Base-by-base conservation (phyloP, 306 rosid genomes). In the Ziziphus jujuba region DNA sequence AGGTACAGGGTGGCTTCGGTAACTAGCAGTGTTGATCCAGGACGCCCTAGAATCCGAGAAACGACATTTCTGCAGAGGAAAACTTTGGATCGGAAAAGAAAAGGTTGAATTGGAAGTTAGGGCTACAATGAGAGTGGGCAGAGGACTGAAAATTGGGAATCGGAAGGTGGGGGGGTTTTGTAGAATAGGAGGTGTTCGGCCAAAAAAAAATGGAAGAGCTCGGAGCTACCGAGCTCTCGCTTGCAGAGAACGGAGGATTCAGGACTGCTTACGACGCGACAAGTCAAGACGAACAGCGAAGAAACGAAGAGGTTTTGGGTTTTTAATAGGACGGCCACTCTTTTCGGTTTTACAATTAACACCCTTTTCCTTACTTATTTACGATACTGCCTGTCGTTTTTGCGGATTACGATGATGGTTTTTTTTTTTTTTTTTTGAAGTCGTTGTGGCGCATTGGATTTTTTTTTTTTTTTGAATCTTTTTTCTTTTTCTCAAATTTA, bases 1-100 rank as follows among this genome's bases (percentile, higher is more conserved):
- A 67, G 84, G 77, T 80, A 70, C 82, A 90, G 77, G 10, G 82
- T 75, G 77, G 20, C 65, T 35, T 73, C 58, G 76, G 64, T 21
- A 75, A 66, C 20, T 24, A 53, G 56, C 49, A 67, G 57, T 19
- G 36, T 73, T 0, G 69, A 73, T 45, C 59, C 40, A 43, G 50
- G 59, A 74, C 75, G 69, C 73, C 85, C 89, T 86, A 86, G 72
- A 59, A 84, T 56, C 51, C 65, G 64, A 48, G 1, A 23, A 1
- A 25, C 24, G 63, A 55, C 95, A 84, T 83, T 80, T 82, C 56
- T 23, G 23, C 48, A 15, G 81, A 19, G 20, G 57, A 59, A 72
- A 21, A 33, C 76, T 43, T 80, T 5, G 70, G 80, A 58, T 11
- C 76, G 83, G 23, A 49, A 45, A 25, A 54, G 44, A 77, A 9